Evolutionary conservation across 2,329 filamentous ascomycete genomes (phyloP).

Genomic region (Cladophialophora psammophila): DNA sequence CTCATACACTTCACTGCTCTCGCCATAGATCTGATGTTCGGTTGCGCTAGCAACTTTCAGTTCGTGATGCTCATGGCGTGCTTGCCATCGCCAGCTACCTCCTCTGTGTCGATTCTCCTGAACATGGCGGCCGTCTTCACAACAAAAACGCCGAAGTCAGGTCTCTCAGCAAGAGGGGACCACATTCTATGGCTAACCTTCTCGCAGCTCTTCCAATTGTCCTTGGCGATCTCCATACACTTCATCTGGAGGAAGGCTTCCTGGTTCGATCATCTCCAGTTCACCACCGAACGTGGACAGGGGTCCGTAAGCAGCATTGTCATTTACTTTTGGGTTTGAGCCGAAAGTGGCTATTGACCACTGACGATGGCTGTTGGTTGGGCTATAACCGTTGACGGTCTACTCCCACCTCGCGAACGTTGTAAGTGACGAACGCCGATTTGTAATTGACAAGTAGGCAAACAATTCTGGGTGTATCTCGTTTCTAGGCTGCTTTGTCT

Average conservation of each 20-base stretch:
- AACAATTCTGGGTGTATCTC: neutral
- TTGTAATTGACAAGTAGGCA: slow-evolving; percentile 2
- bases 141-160: too few relatives aligned
- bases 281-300: too few relatives aligned
- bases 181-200: too few relatives aligned
- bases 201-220: too few relatives aligned
- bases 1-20: neutral
- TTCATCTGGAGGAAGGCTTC: too few relatives aligned
- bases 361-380: neutral
- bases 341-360: neutral
- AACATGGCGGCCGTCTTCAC: too few relatives aligned
- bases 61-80: neutral
- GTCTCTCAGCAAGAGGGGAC: too few relatives aligned
- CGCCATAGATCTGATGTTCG: neutral
- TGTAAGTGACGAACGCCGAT: slow-evolving; percentile 2
- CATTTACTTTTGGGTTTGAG: too few relatives aligned
- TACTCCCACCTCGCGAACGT: slow-evolving; percentile 1
- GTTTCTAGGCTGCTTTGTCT: neutral
- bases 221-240: too few relatives aligned
- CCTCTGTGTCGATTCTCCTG: neutral
- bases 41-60: neutral
- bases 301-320: too few relatives aligned
- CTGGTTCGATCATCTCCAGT: too few relatives aligned
- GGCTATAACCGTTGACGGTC: neutral
- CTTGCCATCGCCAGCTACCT: neutral